phyloP scores from a whole-genome alignment of 1,284 basidiomycete species.

The Trichosporon ovoides region DNA sequence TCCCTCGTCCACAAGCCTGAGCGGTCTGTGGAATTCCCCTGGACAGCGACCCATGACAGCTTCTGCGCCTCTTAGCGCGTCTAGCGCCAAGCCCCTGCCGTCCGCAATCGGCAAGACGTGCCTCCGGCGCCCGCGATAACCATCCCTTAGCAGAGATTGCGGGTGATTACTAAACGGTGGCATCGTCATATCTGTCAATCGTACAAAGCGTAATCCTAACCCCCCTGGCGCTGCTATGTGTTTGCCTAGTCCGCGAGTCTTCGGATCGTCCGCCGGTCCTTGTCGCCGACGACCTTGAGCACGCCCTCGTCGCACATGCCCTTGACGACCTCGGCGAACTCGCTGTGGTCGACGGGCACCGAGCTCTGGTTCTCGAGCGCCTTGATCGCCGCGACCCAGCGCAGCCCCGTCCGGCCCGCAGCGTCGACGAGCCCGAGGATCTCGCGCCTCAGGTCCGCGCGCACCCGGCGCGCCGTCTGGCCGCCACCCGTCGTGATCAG shows the following conservation, averaged over 20 bases:
- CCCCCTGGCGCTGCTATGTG: background rate
- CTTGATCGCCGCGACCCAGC: constrained; percentile 72
- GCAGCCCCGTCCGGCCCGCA: constrained; percentile 60
- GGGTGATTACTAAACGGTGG: too few species aligned
- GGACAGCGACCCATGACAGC: too few species aligned
- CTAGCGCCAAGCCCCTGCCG: too few species aligned
- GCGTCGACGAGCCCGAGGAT: constrained; percentile 61
- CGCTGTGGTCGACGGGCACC: constrained; percentile 65
- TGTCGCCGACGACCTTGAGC: constrained; percentile 76
- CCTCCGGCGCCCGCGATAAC: too few species aligned
- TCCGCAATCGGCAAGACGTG: too few species aligned
- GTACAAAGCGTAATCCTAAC: background rate
- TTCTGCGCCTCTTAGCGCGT: too few species aligned
- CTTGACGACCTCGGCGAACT: constrained; percentile 77
- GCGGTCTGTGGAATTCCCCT: too few species aligned
- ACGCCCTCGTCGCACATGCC: constrained; percentile 72
- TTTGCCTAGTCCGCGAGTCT: constrained; percentile 1
- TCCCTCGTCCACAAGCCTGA: too few species aligned
- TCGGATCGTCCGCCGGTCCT: constrained; percentile 74
- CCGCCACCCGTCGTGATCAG: constrained; percentile 91
- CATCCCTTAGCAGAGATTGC: too few species aligned
- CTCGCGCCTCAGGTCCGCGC: constrained; percentile 78
- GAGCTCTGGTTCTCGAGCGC: constrained; percentile 71
- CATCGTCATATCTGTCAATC: too few species aligned
- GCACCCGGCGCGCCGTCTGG: constrained; percentile 70